phyloP scores from a whole-genome alignment of 1,284 basidiomycete species.

The Xerocomus nothofagi region DNA sequence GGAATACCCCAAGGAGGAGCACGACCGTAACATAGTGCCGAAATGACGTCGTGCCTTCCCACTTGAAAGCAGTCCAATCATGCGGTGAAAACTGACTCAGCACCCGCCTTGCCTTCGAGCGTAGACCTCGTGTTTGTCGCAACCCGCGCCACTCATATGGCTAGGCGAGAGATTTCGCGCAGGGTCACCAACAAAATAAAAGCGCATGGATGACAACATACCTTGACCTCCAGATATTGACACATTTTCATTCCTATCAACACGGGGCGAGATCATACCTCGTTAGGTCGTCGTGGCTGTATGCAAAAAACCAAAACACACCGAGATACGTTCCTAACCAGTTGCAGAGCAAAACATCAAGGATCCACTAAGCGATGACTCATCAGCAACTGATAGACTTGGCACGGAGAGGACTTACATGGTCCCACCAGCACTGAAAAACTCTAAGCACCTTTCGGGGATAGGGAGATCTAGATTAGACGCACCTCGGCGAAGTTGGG shows the following conservation, averaged over 20 bases:
- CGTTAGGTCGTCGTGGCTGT: slow-evolving; percentile 3
- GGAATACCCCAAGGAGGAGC: slow-evolving; percentile 71
- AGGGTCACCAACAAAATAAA: neutral
- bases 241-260: slow-evolving; percentile 77
- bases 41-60: slow-evolving; percentile 79
- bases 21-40: slow-evolving; percentile 75
- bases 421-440: slow-evolving; percentile 83
- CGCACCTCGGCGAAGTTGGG: slow-evolving; percentile 80
- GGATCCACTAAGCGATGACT: slow-evolving; percentile 60
- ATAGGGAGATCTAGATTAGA: slow-evolving; percentile 21
- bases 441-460: slow-evolving; percentile 18
- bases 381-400: slow-evolving; percentile 10
- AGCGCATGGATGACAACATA: slow-evolving; percentile 28
- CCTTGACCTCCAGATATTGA: slow-evolving; percentile 84
- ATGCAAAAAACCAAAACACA: slow-evolving; percentile 25
- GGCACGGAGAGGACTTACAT: slow-evolving; percentile 47
- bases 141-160: slow-evolving; percentile 84
- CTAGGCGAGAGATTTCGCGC: slow-evolving; percentile 38
- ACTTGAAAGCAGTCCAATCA: slow-evolving; percentile 84
- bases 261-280: slow-evolving; percentile 10
- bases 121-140: slow-evolving; percentile 69
- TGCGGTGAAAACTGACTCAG: slow-evolving; percentile 81
- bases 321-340: slow-evolving; percentile 83
- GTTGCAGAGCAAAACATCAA: slow-evolving; percentile 83
- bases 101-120: slow-evolving; percentile 74